phyloP scores from a whole-genome alignment of 306 rosid species.

The Nissolia schottii region DNA sequence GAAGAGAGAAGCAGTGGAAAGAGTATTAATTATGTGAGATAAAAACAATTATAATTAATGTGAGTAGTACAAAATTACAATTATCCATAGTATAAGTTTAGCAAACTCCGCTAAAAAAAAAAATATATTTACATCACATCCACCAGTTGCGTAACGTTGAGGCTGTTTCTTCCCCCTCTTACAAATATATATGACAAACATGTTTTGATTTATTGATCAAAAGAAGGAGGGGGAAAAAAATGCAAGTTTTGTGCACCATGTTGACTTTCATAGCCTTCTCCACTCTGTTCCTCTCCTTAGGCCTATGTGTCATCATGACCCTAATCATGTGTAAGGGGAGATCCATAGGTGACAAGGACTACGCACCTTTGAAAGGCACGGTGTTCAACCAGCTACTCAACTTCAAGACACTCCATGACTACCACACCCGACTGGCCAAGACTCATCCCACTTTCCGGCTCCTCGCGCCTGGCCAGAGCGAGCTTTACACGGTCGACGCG shows the following conservation, averaged over 20 bases:
- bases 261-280: slow-evolving; percentile 29
- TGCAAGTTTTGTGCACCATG: slow-evolving; percentile 37
- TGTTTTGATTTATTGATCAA: not conserved
- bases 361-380: slow-evolving; percentile 66
- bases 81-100: too few species aligned
- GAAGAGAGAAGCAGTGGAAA: too few species aligned
- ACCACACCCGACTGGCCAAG: slow-evolving; percentile 39
- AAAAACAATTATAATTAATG: too few species aligned
- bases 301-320: slow-evolving; percentile 30
- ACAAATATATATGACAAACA: too few species aligned
- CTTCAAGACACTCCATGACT: slow-evolving; percentile 45
- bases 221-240: not conserved
- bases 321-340: slow-evolving; percentile 40
- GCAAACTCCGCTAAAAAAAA: too few species aligned
- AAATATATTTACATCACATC: not conserved
- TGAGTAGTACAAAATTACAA: too few species aligned
- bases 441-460: slow-evolving; percentile 42
- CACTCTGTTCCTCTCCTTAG: slow-evolving; percentile 18
- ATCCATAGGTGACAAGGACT: slow-evolving; percentile 42
- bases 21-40: too few species aligned
- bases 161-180: not conserved
- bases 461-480: slow-evolving; percentile 35
- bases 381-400: slow-evolving; percentile 38
- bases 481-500: slow-evolving; percentile 41
- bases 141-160: not conserved